Conservation (phyloP, 345 rosid genomes). For the Gynandropsis gynandra region DNA sequence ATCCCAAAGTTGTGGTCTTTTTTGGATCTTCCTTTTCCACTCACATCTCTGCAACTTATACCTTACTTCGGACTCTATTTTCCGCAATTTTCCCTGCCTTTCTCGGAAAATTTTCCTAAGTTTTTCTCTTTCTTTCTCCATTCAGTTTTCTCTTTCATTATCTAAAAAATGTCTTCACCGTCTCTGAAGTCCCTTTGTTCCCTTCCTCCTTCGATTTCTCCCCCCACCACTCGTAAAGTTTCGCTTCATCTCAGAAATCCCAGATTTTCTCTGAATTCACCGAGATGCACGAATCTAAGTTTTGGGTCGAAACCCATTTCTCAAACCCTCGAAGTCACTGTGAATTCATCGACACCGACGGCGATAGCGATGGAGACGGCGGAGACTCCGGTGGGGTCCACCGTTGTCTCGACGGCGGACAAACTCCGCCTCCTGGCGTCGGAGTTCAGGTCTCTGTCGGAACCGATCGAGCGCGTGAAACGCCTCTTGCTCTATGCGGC, state of each 20-base stretch:
- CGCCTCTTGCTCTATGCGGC: constrained; percentile 70
- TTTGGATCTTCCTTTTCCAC: neutral
- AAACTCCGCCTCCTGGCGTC: constrained; percentile 41
- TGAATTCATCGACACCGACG: constrained; percentile 22
- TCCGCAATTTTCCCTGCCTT: neutral
- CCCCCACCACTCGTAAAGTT: neutral
- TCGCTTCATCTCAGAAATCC: neutral
- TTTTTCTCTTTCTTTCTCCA: neutral
- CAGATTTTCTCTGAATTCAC: constrained; percentile 1
- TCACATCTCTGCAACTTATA: no score
- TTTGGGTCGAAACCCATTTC: constrained; percentile 2
- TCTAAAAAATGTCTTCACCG: constrained; percentile 31
- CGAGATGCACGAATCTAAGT: constrained; percentile 1
- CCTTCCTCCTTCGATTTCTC: neutral
- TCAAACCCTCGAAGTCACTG: constrained; percentile 7
- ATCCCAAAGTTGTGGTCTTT: no score
- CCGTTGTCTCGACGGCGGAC: constrained; percentile 20
- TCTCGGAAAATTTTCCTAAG: neutral
- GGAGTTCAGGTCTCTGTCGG: constrained; percentile 51
- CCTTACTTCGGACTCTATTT: no score
- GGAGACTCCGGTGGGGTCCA: constrained; percentile 14
- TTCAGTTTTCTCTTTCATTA: constrained; percentile 10
- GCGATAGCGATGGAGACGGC: constrained; percentile 1
- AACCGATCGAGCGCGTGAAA: constrained; percentile 75
- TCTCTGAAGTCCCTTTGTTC: neutral